These are phyloP conservation scores for Botrytis pseudocinerea DNA, from an alignment of 2,329 filamentous ascomycete genomes.

Conservation along the genomic window DNA sequence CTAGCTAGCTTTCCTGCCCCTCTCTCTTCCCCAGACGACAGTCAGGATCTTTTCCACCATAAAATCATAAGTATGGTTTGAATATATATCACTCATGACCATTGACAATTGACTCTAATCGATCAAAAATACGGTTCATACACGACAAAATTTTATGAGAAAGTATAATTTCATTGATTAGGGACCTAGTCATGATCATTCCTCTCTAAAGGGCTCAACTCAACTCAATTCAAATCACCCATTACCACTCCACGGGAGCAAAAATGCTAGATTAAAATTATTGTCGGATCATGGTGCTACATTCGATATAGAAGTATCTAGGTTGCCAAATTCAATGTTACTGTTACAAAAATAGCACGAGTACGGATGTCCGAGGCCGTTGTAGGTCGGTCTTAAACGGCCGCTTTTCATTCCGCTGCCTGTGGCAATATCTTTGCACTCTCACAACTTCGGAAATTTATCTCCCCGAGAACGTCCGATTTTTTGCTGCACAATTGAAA, in stretches of 20 bases:
- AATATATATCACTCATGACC: not conserved
- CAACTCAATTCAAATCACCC: not conserved
- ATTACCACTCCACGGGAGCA: no score
- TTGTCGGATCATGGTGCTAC: not conserved
- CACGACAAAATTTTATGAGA: not conserved
- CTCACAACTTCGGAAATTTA: not conserved
- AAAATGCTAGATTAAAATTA: not conserved
- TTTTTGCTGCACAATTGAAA: not conserved
- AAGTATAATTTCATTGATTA: not conserved
- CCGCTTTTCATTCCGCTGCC: not conserved
- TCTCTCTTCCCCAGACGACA: not conserved
- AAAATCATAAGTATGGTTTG: not conserved
- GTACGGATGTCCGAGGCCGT: not conserved
- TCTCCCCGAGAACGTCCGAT: not conserved
- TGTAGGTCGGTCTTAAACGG: not conserved
- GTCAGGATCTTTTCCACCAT: not conserved
- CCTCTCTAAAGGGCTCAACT: not conserved
- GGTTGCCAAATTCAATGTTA: not conserved
- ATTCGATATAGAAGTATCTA: not conserved
- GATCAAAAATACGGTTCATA: not conserved
- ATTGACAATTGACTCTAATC: not conserved
- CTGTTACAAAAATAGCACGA: not conserved
- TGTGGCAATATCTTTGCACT: not conserved
- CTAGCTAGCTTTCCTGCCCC: not conserved
- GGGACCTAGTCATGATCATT: not conserved